A percentile compares a stretch with the other conserved stretches of the same genome.
Evolutionary conservation across 2,329 filamentous ascomycete species (phyloP).

Genomic region (Epichloe glyceriae): DNA sequence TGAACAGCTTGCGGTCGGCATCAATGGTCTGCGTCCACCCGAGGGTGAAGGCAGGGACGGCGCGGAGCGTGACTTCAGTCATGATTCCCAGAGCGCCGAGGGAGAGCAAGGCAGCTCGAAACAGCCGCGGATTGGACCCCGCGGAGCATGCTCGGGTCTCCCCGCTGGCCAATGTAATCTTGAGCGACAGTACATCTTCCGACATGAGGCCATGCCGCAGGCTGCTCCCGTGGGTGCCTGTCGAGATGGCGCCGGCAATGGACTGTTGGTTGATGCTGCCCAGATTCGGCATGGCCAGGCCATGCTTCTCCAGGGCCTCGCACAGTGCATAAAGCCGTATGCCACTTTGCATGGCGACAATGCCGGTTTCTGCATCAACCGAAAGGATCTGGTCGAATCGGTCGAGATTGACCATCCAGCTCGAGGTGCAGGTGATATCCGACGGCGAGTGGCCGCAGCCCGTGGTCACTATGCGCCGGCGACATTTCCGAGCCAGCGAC

Average conservation of each 20-base stretch:
- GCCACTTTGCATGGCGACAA: slow-evolving; percentile 73
- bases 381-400: slow-evolving; percentile 60
- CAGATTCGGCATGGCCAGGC: slow-evolving; percentile 78
- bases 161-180: slow-evolving; percentile 73
- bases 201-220: slow-evolving; percentile 73
- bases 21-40: slow-evolving; percentile 75
- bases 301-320: slow-evolving; percentile 56
- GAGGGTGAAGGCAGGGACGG: slow-evolving; percentile 70
- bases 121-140: slow-evolving; percentile 61
- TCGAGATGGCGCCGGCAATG: slow-evolving; percentile 82
- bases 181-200: slow-evolving; percentile 60
- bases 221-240: slow-evolving; percentile 85
- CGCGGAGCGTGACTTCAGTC: slow-evolving; percentile 74
- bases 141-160: slow-evolving; percentile 57
- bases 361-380: slow-evolving; percentile 50
- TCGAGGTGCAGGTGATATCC: slow-evolving; percentile 81
- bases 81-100: slow-evolving; percentile 86
- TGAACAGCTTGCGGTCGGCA: slow-evolving; percentile 53
- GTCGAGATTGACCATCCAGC: slow-evolving; percentile 92
- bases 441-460: slow-evolving; percentile 88
- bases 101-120: slow-evolving; percentile 75
- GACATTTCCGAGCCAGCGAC: slow-evolving; percentile 65
- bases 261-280: slow-evolving; percentile 94
- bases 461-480: slow-evolving; percentile 71
- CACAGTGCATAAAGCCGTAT: slow-evolving; percentile 70